phyloP scores from a whole-genome alignment of 495 filamentous ascomycete species.

The Pyrenula massariospora region DNA sequence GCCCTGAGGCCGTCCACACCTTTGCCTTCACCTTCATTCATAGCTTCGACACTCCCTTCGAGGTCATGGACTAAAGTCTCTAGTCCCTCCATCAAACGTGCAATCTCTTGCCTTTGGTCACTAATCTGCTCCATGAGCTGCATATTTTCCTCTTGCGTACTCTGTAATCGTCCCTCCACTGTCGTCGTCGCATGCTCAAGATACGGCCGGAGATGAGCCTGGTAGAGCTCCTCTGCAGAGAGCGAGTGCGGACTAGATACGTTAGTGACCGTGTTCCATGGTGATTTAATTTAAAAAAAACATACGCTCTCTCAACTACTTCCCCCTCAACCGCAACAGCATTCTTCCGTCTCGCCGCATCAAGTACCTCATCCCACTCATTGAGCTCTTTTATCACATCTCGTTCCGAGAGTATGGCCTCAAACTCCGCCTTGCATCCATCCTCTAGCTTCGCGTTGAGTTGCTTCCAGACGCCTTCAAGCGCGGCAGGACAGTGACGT shows the following conservation, averaged over 20 bases:
- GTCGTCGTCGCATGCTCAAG: slow-evolving; percentile 46
- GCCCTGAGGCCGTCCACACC: background rate
- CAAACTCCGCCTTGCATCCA: slow-evolving; percentile 59
- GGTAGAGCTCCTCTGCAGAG: slow-evolving; percentile 51
- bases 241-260: slow-evolving; percentile 59
- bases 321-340: slow-evolving; percentile 18
- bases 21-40: slow-evolving; percentile 7
- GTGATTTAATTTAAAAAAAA: slow-evolving; percentile 3
- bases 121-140: slow-evolving; percentile 48
- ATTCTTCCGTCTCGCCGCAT: slow-evolving; percentile 53
- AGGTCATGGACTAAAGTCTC: slow-evolving; percentile 60
- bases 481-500: slow-evolving; percentile 48
- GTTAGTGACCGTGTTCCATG: slow-evolving; percentile 1
- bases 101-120: slow-evolving; percentile 63
- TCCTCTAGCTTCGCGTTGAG: slow-evolving; percentile 55
- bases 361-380: slow-evolving; percentile 65
- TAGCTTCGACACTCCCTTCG: slow-evolving; percentile 46
- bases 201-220: slow-evolving; percentile 60
- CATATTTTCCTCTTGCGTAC: slow-evolving; percentile 52
- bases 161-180: slow-evolving; percentile 49
- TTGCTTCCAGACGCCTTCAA: slow-evolving; percentile 57
- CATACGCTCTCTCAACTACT: slow-evolving; percentile 8
- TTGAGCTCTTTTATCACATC: slow-evolving; percentile 68
- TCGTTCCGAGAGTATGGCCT: slow-evolving; percentile 57
- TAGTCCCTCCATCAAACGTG: slow-evolving; percentile 48